Conservation (phyloP, 2,329 filamentous ascomycete genomes). For the Davidsoniella neocaledoniae region DNA sequence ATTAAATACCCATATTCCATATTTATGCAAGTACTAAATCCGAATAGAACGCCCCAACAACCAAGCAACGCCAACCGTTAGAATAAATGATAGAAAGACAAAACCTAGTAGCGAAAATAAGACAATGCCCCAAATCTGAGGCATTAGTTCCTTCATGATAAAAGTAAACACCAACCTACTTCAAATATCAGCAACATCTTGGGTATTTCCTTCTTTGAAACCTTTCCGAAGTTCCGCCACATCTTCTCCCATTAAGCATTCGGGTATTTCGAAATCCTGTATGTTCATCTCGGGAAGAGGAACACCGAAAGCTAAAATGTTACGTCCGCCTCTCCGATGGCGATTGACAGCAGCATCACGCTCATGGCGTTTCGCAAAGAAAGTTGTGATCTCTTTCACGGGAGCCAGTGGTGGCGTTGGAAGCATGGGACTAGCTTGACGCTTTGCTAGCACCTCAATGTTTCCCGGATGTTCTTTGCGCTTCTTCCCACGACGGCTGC, state of each 20-base stretch:
- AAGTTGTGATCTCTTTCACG: conserved; percentile 60
- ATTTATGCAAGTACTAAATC: too few species aligned
- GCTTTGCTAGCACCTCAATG: conserved; percentile 13
- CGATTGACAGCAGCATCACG: conserved; percentile 65
- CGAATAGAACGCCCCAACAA: background rate
- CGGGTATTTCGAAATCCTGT: conserved; percentile 58
- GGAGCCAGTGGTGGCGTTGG: conserved; percentile 21
- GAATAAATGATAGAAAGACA: too few species aligned
- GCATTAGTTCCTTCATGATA: background rate
- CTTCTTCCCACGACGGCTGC: conserved; percentile 15
- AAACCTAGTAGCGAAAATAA: too few species aligned
- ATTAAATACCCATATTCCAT: too few species aligned
- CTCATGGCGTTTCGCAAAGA: conserved; percentile 66
- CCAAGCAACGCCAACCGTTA: background rate
- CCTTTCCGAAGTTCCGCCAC: background rate
- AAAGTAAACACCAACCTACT: background rate
- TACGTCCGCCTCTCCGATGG: conserved; percentile 51
- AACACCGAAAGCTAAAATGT: conserved; percentile 63
- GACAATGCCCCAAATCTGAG: too few species aligned
- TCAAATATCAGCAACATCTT: background rate
- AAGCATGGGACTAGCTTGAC: conserved; percentile 12
- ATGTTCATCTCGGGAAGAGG: conserved; percentile 57
- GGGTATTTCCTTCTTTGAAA: background rate
- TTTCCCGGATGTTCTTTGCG: conserved; percentile 10
- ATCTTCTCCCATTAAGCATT: conserved; percentile 23